A percentile compares a stretch with the other conserved stretches of the same genome.
phyloP scores from a whole-genome alignment of 2,329 filamentous ascomycete genomes.

The Verticillium alfalfae region DNA sequence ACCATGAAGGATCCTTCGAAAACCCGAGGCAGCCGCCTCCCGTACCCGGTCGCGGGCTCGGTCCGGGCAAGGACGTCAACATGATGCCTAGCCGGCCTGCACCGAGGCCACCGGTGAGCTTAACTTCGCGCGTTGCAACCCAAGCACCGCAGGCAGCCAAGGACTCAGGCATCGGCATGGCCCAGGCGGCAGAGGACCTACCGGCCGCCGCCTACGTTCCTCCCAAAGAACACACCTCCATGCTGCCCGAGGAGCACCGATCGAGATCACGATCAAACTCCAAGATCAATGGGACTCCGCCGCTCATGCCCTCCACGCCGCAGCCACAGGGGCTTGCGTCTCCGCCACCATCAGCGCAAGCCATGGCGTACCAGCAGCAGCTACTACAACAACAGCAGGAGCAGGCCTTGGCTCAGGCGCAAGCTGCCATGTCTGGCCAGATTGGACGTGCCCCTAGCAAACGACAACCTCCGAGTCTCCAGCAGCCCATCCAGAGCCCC shows the following conservation, averaged over 20 bases:
- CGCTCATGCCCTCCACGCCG: conserved; percentile 41
- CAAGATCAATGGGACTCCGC: conserved; percentile 47
- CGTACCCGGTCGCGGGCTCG: conserved; percentile 57
- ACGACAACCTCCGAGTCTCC: conserved; percentile 39
- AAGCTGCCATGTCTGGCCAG: conserved; percentile 69
- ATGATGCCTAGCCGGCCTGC: conserved; percentile 79
- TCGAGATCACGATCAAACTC: conserved; percentile 68
- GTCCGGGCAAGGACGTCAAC: conserved; percentile 47
- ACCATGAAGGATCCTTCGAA: conserved; percentile 91
- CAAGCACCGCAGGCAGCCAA: conserved; percentile 51
- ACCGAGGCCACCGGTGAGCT: conserved; percentile 72
- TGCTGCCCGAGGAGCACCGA: conserved; percentile 62
- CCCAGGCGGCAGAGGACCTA: conserved; percentile 51
- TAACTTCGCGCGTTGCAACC: conserved; percentile 52
- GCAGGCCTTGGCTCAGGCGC: conserved; percentile 72
- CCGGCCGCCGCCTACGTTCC: conserved; percentile 37
- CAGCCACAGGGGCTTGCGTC: conserved; percentile 40
- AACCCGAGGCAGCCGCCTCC: conserved; percentile 92
- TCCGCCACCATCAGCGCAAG: conserved; percentile 32
- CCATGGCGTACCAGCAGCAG: conserved; percentile 54
- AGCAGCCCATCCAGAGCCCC: background rate
- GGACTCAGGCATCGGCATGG: conserved; percentile 58
- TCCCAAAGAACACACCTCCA: conserved; percentile 49
- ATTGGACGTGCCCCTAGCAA: conserved; percentile 71
- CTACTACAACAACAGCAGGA: conserved; percentile 78